Conservation (phyloP, 306 rosid genomes). For the Trifolium pratense region DNA sequence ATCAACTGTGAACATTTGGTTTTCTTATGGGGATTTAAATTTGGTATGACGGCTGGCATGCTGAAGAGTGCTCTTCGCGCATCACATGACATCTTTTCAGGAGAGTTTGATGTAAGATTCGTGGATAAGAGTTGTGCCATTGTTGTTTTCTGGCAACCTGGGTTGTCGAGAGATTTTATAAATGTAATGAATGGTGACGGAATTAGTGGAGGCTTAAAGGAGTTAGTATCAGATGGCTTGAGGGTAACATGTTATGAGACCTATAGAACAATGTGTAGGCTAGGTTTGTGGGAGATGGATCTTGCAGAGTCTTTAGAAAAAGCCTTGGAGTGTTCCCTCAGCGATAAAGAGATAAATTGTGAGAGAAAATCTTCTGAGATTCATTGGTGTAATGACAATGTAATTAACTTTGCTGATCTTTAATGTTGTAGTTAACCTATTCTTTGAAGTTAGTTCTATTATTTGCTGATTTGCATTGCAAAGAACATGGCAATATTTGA, state of each 20-base stretch:
- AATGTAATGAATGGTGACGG: constrained; percentile 46
- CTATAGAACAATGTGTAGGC: constrained; percentile 58
- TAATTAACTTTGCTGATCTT: constrained; percentile 66
- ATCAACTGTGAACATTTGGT: constrained; percentile 60
- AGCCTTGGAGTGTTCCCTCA: constrained; percentile 45
- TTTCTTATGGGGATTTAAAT: constrained; percentile 82
- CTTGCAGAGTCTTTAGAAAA: constrained; percentile 65
- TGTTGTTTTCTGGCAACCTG: constrained; percentile 71
- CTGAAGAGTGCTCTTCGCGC: constrained; percentile 58
- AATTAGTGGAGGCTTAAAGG: constrained; percentile 59
- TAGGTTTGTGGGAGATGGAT: constrained; percentile 74
- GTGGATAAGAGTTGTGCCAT: constrained; percentile 81
- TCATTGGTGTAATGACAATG: constrained; percentile 53
- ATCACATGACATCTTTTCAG: constrained; percentile 60
- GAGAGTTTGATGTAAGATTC: constrained; percentile 73
- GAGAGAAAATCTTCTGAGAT: constrained; percentile 47
- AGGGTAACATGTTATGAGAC: constrained; percentile 64
- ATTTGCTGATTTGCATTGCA: constrained; percentile 4
- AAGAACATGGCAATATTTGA: neutral
- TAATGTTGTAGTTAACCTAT: constrained; percentile 33
- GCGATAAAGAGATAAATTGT: constrained; percentile 39
- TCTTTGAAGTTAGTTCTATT: constrained; percentile 26
- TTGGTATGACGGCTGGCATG: constrained; percentile 62
- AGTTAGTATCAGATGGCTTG: constrained; percentile 67
- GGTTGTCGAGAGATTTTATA: constrained; percentile 57